A percentile compares a stretch with the other conserved stretches of the same genome.
Conservation (phyloP, 1,284 basidiomycete species). For the Irpex sp. region DNA sequence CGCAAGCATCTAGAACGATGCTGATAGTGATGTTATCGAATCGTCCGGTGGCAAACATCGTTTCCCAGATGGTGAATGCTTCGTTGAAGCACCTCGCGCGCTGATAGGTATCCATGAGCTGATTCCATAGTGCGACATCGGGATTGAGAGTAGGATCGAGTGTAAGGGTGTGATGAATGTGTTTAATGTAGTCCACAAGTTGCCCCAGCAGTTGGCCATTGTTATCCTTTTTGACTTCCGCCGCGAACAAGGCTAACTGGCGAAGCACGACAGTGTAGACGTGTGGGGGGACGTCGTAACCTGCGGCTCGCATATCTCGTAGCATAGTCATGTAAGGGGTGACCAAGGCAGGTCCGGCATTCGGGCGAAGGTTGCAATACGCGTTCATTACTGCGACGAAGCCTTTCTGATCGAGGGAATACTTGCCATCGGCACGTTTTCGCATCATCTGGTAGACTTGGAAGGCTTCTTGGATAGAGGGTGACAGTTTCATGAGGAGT, state of each 20-base stretch:
- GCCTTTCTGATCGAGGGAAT: slow-evolving; percentile 49
- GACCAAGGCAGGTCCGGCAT: slow-evolving; percentile 25
- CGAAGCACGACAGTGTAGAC: slow-evolving; percentile 76
- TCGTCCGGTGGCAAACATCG: slow-evolving; percentile 55
- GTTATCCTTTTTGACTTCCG: slow-evolving; percentile 11
- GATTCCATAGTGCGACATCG: slow-evolving; percentile 78
- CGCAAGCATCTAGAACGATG: slow-evolving; percentile 85
- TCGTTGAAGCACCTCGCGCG: slow-evolving; percentile 67
- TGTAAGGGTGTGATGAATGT: slow-evolving; percentile 76
- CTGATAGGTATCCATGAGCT: slow-evolving; percentile 89
- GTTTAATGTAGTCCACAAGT: slow-evolving; percentile 51
- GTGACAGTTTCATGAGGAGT: slow-evolving; percentile 54
- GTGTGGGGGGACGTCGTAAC: slow-evolving; percentile 51
- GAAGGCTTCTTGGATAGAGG: slow-evolving; percentile 56
- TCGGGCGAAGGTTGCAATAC: slow-evolving; percentile 56
- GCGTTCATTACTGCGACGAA: slow-evolving; percentile 60
- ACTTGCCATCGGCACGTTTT: slow-evolving; percentile 28
- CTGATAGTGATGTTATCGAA: slow-evolving; percentile 70
- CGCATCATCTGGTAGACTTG: slow-evolving; percentile 50
- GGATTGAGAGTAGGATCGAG: slow-evolving; percentile 75
- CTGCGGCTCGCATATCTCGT: slow-evolving; percentile 75
- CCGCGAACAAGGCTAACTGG: slow-evolving; percentile 45
- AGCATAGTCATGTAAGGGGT: slow-evolving; percentile 76
- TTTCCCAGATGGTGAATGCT: slow-evolving; percentile 81
- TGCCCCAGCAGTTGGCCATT: slow-evolving; percentile 24